Evolutionary conservation across 2,329 filamentous ascomycete species (phyloP), one percentile per base, ranked within the genome.

Genomic region (Aspergillus melleus): DNA sequence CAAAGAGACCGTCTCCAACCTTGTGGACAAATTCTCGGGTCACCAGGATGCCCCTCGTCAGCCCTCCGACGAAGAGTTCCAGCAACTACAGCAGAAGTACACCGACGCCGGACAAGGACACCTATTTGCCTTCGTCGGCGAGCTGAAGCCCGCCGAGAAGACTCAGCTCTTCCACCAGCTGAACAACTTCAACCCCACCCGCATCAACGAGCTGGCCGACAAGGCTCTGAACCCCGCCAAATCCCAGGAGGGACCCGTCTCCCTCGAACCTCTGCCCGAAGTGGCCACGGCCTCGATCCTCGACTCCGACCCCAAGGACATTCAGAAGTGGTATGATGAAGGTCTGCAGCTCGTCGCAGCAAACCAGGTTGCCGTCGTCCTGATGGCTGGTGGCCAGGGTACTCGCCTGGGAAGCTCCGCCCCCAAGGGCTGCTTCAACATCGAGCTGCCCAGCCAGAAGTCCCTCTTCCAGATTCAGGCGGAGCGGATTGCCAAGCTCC

Each of bases 391-490:
- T 74, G 95, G 95, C 36, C 95, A 99, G 81, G 95, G 95, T 65
- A 99, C 95, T 63, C 87, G 95, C 63, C 81, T 99, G 64, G 95
- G 95, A 68, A 97, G 92, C 83, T 95, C 92, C 59, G 94, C 89
- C 19, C 95, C 95, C 67, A 99, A 99, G 83, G 95, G 95, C 59
- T 98, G 94, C 85, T 99, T 91, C 79, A 89, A 99, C 74, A 98
- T 99, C 76, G 92, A 92, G 19, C 86, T 99, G 59, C 92, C 94
- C 32, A 96, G 92, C 68, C 81, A 89, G 74, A 99, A 99, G 83
- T 92, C 92, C 16, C 85, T 99, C 61, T 99, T 99, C 85, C 93
- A 98, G 82, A 90, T 99, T 69, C 95, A 99, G 79, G 95, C 90
- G 49, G 93, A 99, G 85, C 85, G 95, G 57, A 98, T 99, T 73